phyloP scores from a whole-genome alignment of 2,329 filamentous ascomycete genomes.

The Lachnellula occidentalis region DNA sequence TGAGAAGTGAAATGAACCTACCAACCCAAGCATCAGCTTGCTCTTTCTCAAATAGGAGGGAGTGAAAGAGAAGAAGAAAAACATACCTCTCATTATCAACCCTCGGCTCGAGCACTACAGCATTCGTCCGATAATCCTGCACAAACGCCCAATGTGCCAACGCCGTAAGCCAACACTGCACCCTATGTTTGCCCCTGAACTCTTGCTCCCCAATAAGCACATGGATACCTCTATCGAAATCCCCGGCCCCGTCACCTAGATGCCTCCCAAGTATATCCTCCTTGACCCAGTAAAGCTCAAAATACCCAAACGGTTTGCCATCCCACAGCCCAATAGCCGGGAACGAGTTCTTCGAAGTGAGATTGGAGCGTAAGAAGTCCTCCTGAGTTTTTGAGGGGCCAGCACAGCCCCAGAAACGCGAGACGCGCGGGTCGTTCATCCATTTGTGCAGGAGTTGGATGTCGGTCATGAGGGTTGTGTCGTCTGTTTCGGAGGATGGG shows the following conservation, averaged over 20 bases:
- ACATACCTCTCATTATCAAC: slow-evolving; percentile 83
- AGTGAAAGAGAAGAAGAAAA: slow-evolving; percentile 17
- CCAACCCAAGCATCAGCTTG: slow-evolving; percentile 11
- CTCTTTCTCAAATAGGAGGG: not conserved
- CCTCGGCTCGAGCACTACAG: slow-evolving; percentile 79
- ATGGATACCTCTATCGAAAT: slow-evolving; percentile 87
- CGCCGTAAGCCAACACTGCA: slow-evolving; percentile 76
- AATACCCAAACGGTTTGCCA: slow-evolving; percentile 91
- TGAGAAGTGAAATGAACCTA: slow-evolving; percentile 63
- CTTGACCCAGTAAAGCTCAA: slow-evolving; percentile 98
- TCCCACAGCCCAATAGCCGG: slow-evolving; percentile 93
- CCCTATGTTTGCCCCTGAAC: slow-evolving; percentile 71
- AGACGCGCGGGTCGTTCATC: slow-evolving; percentile 82
- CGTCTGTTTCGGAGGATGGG: slow-evolving; percentile 32
- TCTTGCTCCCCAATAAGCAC: slow-evolving; percentile 88
- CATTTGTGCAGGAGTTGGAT: slow-evolving; percentile 72
- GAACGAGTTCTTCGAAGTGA: slow-evolving; percentile 71
- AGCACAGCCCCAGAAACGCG: slow-evolving; percentile 74
- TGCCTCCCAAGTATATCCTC: slow-evolving; percentile 75
- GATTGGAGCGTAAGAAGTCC: slow-evolving; percentile 59
- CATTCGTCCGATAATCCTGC: slow-evolving; percentile 74
- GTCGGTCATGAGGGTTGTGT: slow-evolving; percentile 42
- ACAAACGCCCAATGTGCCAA: slow-evolving; percentile 82
- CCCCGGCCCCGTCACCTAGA: slow-evolving; percentile 60
- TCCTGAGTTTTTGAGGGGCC: slow-evolving; percentile 52